Evolutionary conservation across 73 alveolate species (phyloP), one percentile per base, ranked within the genome.

Genomic region (Stentor coeruleus): DNA sequence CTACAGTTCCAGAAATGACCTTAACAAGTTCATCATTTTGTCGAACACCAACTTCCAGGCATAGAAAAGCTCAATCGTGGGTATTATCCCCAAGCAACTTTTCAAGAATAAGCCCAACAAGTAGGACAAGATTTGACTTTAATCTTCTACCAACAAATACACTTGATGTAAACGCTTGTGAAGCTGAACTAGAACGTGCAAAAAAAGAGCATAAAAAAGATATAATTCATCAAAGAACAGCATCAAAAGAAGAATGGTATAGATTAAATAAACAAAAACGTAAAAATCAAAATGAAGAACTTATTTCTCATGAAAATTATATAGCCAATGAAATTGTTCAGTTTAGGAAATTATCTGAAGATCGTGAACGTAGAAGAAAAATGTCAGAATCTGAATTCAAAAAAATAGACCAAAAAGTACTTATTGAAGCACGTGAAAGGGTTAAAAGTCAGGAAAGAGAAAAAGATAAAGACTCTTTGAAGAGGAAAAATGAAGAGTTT

Each of bases 1-100:
- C n/a, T n/a, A n/a, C n/a, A n/a, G n/a, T n/a, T n/a, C 66, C 66
- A 49, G 66, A 49, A 49, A 49, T 49, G 28, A 49, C 66, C 66
- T 49, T 49, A 6, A 49, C 66, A 6, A 49, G 6, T 49, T 49
- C 6, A 20, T 11, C 6, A 49, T 49, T 49, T 6, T 49, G 6
- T 20, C 66, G 20, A 49, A 49, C 66, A 6, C 66, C 66, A 11
- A 6, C 28, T 49, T 49, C 66, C 6, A 6, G 6, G 6, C 66
- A 49, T 20, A 6, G 66, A 49, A 49, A 49, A 49, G 20, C 66
- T 49, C 66, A 49, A 11, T 49, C 66, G 20, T 20, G 20, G 20
- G 66, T 20, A 49, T 49, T 49, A 11, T 49, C 66, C 66, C 20
- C 66, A 6, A 11, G 28, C 6, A 49, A 20, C 20, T 11, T 11